Conservation (phyloP, 805 yeast genomes). For the Kodamaea restingae region DNA sequence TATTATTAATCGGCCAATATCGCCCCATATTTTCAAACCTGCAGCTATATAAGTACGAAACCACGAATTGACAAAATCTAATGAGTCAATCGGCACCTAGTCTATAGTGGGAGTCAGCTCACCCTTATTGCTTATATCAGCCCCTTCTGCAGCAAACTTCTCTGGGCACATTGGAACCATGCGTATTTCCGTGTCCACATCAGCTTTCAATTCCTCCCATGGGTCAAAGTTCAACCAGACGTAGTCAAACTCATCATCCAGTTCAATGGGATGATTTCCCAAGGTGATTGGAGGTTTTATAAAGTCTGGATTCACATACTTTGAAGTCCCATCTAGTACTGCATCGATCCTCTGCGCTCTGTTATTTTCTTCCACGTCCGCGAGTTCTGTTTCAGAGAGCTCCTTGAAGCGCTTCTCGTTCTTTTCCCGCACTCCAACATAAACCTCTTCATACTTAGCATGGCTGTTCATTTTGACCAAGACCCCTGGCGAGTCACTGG, state of each 20-base stretch:
- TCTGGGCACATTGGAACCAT: slow-evolving; percentile 24
- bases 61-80: too few relatives aligned
- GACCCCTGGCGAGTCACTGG: slow-evolving; percentile 2
- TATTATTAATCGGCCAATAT: too few relatives aligned
- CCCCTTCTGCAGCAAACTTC: not conserved
- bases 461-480: slow-evolving; percentile 14
- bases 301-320: slow-evolving; percentile 24
- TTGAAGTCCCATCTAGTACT: slow-evolving; percentile 30
- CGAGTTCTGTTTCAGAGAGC: slow-evolving; percentile 24
- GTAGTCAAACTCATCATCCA: slow-evolving; percentile 41
- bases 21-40: too few relatives aligned
- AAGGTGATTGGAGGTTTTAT: slow-evolving; percentile 35
- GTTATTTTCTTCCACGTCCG: slow-evolving; percentile 33
- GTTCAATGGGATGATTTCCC: slow-evolving; percentile 33
- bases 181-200: slow-evolving; percentile 37
- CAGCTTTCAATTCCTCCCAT: slow-evolving; percentile 41
- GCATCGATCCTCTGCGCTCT: slow-evolving; percentile 33
- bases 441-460: slow-evolving; percentile 29
- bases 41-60: too few relatives aligned
- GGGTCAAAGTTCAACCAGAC: slow-evolving; percentile 44
- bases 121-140: not conserved
- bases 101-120: not conserved
- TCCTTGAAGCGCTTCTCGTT: slow-evolving; percentile 19
- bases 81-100: too few relatives aligned
- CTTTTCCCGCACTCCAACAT: slow-evolving; percentile 22